Evolutionary conservation across 257 asterid genomes (phyloP).

Genomic region (Scutellaria barbata): DNA sequence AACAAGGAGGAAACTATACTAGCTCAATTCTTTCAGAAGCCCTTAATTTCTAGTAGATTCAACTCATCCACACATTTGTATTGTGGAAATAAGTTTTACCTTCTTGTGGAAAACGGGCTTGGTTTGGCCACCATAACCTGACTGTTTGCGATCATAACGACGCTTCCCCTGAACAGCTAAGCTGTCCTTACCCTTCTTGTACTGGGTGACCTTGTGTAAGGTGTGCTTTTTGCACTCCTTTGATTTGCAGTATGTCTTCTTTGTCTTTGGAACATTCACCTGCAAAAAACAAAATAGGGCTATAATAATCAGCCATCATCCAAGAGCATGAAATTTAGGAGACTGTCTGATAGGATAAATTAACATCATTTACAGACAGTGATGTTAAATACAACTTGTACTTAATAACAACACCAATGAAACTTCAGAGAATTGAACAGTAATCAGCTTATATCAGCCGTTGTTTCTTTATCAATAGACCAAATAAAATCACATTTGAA

Average conservation of each 20-base stretch:
- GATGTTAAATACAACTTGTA: not conserved
- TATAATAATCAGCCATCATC: not conserved
- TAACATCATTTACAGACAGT: too few relatives aligned
- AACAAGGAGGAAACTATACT: too few relatives aligned
- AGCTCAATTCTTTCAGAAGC: too few relatives aligned
- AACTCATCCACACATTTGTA: not conserved
- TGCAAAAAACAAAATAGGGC: constrained; percentile 19
- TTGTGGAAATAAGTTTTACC: constrained; percentile 40
- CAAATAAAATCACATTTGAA: too few relatives aligned
- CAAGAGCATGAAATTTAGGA: not conserved
- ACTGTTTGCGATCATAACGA: constrained; percentile 83
- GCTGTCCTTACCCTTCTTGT: constrained; percentile 77
- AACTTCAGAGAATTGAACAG: too few relatives aligned
- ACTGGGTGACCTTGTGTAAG: constrained; percentile 81
- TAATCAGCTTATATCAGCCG: too few relatives aligned
- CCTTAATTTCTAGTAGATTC: too few relatives aligned
- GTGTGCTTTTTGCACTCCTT: constrained; percentile 87
- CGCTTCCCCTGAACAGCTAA: constrained; percentile 83
- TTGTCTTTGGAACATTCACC: constrained; percentile 87
- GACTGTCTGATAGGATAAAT: too few relatives aligned
- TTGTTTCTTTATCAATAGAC: too few relatives aligned
- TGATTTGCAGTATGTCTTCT: constrained; percentile 79
- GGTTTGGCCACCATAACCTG: constrained; percentile 90
- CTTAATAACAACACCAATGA: too few relatives aligned
- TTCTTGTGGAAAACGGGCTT: constrained; percentile 90